Conservation (phyloP, 1,284 basidiomycete genomes). For the Rhodotorula sp. region DNA sequence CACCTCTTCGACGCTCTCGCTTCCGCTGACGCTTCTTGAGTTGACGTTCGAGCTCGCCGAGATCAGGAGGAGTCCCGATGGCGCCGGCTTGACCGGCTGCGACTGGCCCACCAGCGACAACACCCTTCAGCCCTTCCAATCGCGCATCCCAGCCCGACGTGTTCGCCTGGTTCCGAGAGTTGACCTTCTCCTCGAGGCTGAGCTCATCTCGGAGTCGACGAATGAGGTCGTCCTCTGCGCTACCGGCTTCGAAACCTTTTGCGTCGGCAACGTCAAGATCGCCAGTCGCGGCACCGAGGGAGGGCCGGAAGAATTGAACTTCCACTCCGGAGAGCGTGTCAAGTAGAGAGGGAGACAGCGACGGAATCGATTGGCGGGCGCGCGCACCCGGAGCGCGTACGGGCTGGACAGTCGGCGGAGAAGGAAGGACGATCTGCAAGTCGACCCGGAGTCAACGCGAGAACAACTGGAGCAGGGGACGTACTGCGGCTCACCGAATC, state of each 20-base stretch:
- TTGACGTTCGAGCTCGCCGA: slow-evolving; percentile 14
- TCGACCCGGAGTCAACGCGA: background rate
- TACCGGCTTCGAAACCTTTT: background rate
- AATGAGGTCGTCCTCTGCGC: slow-evolving; percentile 14
- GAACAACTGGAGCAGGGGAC: too few species aligned
- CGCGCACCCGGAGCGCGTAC: background rate
- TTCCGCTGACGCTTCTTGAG: background rate
- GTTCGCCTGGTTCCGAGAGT: background rate
- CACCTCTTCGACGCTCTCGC: background rate
- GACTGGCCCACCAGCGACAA: too few species aligned
- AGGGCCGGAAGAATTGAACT: slow-evolving; percentile 16
- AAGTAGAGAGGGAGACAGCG: slow-evolving; percentile 3
- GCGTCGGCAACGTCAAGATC: background rate
- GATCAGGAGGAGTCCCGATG: background rate
- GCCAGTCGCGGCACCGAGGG: background rate
- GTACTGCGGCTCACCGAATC: too few species aligned
- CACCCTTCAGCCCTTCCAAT: background rate
- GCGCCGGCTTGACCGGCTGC: background rate
- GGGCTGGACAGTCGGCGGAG: background rate
- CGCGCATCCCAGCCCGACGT: slow-evolving; percentile 9
- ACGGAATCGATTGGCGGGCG: background rate
- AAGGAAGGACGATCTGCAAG: background rate
- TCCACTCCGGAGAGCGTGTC: slow-evolving; percentile 22
- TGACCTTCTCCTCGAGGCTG: slow-evolving; percentile 1
- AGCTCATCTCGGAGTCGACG: slow-evolving; percentile 8